A percentile compares a stretch with the other conserved stretches of the same genome.
Evolutionary conservation across 768 basidiomycete species (phyloP).

Genomic region (Pulveroboletus frians): DNA sequence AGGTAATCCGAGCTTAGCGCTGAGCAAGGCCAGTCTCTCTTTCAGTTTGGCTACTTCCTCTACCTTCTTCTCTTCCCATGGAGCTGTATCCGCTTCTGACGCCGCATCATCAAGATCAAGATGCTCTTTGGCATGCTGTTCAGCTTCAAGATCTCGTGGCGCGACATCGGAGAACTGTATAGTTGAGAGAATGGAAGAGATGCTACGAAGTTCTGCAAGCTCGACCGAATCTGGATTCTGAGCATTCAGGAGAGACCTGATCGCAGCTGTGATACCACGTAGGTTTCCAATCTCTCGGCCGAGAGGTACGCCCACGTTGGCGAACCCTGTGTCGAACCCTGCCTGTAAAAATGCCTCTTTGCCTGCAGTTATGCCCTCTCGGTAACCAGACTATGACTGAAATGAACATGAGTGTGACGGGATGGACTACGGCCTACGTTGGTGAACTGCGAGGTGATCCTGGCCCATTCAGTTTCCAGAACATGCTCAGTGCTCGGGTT

Average conservation of each 20-base stretch:
- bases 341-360: slow-evolving; percentile 83
- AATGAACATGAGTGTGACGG: not conserved
- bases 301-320: slow-evolving; percentile 60
- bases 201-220: slow-evolving; percentile 44
- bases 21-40: slow-evolving; percentile 32
- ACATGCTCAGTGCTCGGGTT: slow-evolving; percentile 29
- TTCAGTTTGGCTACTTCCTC: slow-evolving; percentile 40
- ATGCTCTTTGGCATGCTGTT: slow-evolving; percentile 69
- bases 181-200: slow-evolving; percentile 50
- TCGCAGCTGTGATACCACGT: slow-evolving; percentile 63
- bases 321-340: slow-evolving; percentile 88
- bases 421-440: slow-evolving; percentile 42
- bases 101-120: slow-evolving; percentile 37
- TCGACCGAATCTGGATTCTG: slow-evolving; percentile 6
- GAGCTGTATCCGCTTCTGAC: slow-evolving; percentile 16
- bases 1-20: slow-evolving; percentile 29
- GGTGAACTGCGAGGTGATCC: slow-evolving; percentile 62
- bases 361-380: slow-evolving; percentile 93
- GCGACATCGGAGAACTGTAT: slow-evolving; percentile 69
- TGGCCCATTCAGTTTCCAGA: slow-evolving; percentile 60
- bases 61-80: slow-evolving; percentile 29
- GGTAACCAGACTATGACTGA: slow-evolving; percentile 71
- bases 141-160: slow-evolving; percentile 72
- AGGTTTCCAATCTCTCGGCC: slow-evolving; percentile 75
- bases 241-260: slow-evolving; percentile 52